Evolutionary conservation across 768 basidiomycete species (phyloP), one percentile per base, ranked within the genome.

Genomic region (Collybia mongolica): DNA sequence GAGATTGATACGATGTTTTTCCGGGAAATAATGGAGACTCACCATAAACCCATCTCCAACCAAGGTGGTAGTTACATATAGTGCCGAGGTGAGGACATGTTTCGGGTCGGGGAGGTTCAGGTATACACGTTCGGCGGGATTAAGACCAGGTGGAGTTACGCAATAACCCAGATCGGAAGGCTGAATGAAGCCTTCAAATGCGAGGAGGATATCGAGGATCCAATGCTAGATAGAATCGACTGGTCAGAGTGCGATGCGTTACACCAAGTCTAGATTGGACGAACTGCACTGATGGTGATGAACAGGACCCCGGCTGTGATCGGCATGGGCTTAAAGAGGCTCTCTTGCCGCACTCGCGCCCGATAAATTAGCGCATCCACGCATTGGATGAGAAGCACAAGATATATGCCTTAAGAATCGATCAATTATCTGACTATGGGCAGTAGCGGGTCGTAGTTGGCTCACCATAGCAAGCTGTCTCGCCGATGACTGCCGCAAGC

Each of bases 321-420:
- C 8, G 56, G 39, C 56, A 62, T 62, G 2, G 58, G 60, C 48
- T 45, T 56, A 39, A 57, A 44, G 6, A 62, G 38, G 41, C 48
- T 54, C 46, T 58, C 58, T 7, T 46, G 35, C 6, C 55, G 47
- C 26, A 24, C n/a, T 38, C 49, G 54, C 2, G 57, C 51, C 11
- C 60, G 60, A 37, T 39, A 48, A 24, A 41, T 28, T n/a, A 58
- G 39, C 6, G 53, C 57, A 28, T 58, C 51, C 15, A 51, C 22
- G 36, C 55, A 53, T 47, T 58, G 55, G 17, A 61, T 52, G 1
- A 61, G 45, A 37, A 61, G 54, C 7, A 59, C 55, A 38, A 53
- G 44, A 44, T 56, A 61, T 9, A 55, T 36, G n/a, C 57, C 60
- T 61, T 19, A 18, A 49, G 18, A 47, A 20, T 3, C 11, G 11